Percentiles rank a stretch among this genome's conserved stretches.
These are phyloP conservation scores for Penicillium bovifimosum DNA, from an alignment of 495 filamentous ascomycete genomes.

Conservation along the genomic window DNA sequence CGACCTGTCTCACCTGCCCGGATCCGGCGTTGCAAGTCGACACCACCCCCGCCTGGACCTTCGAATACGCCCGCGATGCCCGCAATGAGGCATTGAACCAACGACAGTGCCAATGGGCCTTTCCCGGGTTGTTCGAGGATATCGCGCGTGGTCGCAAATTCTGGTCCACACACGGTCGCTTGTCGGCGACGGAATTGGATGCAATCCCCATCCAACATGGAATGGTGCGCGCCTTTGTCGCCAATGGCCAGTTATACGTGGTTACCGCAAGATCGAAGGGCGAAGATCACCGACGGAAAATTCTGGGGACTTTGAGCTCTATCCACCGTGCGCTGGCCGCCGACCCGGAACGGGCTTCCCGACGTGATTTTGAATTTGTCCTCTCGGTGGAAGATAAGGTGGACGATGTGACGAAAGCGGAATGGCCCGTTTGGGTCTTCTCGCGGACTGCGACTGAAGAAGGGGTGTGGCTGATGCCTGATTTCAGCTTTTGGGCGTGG, in stretches of 20 bases:
- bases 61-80: conserved; percentile 30
- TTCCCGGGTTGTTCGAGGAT: conserved; percentile 46
- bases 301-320: conserved; percentile 40
- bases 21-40: conserved; percentile 12
- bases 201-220: conserved; percentile 24
- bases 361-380: conserved; percentile 61
- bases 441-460: conserved; percentile 35
- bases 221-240: conserved; percentile 35
- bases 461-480: conserved; percentile 65
- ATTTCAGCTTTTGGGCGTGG: conserved; percentile 76
- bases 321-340: conserved; percentile 43
- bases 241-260: conserved; percentile 34
- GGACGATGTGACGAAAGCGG: conserved; percentile 35
- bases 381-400: conserved; percentile 50
- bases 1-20: conserved; percentile 34
- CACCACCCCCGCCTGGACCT: conserved; percentile 28
- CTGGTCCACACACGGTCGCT: conserved; percentile 25
- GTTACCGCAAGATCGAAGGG: conserved; percentile 30
- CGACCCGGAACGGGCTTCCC: conserved; percentile 34
- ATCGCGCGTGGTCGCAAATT: conserved; percentile 30
- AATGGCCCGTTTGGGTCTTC: conserved; percentile 51
- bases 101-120: conserved; percentile 38
- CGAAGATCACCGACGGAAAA: conserved; percentile 41
- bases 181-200: conserved; percentile 31
- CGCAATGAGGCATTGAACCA: conserved; percentile 32